Evolutionary conservation across 176 grass and related monocot genomes (phyloP).

Genomic region (Bonia amplexicaulis): DNA sequence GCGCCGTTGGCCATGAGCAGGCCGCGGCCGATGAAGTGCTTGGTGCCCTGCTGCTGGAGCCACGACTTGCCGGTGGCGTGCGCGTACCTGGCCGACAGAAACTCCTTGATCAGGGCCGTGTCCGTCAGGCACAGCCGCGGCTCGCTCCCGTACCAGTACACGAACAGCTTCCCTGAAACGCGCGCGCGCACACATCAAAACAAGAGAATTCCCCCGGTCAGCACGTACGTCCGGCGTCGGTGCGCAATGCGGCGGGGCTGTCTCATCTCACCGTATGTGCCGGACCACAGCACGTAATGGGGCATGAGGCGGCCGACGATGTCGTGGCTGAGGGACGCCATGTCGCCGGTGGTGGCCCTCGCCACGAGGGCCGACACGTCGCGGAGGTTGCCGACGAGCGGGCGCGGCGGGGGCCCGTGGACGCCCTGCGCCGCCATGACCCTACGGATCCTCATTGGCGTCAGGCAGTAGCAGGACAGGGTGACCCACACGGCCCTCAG

Average conservation of each 20-base stretch:
- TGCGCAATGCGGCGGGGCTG: neutral
- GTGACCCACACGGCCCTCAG: constrained; percentile 56
- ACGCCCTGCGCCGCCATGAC: constrained; percentile 75
- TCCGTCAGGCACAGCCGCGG: constrained; percentile 84
- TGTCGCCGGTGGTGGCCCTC: constrained; percentile 53
- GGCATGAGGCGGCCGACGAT: constrained; percentile 89
- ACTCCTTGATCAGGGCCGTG: constrained; percentile 75
- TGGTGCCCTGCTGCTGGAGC: constrained; percentile 70
- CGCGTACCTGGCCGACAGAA: constrained; percentile 75
- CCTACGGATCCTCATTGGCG: constrained; percentile 54
- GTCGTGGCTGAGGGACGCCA: constrained; percentile 65
- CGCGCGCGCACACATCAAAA: neutral
- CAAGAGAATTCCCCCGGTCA: neutral
- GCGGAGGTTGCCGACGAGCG: constrained; percentile 70
- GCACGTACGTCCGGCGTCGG: neutral
- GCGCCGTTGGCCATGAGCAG: constrained; percentile 87
- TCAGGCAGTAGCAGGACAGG: constrained; percentile 65
- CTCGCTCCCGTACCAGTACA: constrained; percentile 85
- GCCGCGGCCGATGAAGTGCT: constrained; percentile 79
- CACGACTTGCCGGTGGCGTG: constrained; percentile 76
- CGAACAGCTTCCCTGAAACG: constrained; percentile 69
- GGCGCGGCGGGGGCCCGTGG: constrained; percentile 39
- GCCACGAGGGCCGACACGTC: constrained; percentile 51
- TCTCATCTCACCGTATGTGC: constrained; percentile 40
- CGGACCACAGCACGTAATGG: constrained; percentile 82